Base-by-base conservation (phyloP, 352 stramenopile genomes). In the Globisporangium spinosum region DNA sequence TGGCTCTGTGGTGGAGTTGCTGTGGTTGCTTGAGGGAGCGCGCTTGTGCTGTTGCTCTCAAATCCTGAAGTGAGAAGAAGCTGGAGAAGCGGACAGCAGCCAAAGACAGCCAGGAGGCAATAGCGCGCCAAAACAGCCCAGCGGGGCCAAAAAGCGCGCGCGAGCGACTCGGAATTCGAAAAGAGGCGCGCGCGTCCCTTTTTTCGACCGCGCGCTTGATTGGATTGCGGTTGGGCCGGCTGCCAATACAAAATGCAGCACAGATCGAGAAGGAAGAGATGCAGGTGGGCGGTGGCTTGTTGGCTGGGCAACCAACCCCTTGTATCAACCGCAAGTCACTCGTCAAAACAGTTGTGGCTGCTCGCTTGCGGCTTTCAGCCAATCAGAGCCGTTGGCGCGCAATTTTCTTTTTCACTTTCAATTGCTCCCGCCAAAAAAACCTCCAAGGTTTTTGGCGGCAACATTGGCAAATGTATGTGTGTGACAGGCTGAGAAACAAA, bases 301-400 rank as follows among this genome's bases (percentile, higher is more conserved):
- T 38, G 17, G 25, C 25, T 58, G 25, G 54, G 15, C 15, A 22
- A 22, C 54, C n/a, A 35, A 13, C 7, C 13, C n/a, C 8, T 15
- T 45, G 55, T 17, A 61, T 61, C 55, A 60, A 25, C 22, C 43
- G 2, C 15, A 12, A 12, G 43, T 51, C 43, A 23, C 43, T 10
- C 43, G 23, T 23, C 17, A 51, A 12, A 51, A 51, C 43, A 51
- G 17, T 56, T 56, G 49, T 29, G 20, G 32, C 10, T 49, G 25
- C 53, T 34, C 25, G 10, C 53, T 61, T 29, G 29, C 29, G n/a
- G 47, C 40, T 27, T 53, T 64, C 32, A 59, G 15, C 70, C 70
- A 76, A 70, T 73, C 62, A 73, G 12, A 35, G 20, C 10, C 29
- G 49, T 70, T 75, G 59, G 70, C 70, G 72, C 71, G 56, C 43